Base-by-base conservation (phyloP, 2,329 filamentous ascomycete species). In the Arthrobotrys megalospora region DNA sequence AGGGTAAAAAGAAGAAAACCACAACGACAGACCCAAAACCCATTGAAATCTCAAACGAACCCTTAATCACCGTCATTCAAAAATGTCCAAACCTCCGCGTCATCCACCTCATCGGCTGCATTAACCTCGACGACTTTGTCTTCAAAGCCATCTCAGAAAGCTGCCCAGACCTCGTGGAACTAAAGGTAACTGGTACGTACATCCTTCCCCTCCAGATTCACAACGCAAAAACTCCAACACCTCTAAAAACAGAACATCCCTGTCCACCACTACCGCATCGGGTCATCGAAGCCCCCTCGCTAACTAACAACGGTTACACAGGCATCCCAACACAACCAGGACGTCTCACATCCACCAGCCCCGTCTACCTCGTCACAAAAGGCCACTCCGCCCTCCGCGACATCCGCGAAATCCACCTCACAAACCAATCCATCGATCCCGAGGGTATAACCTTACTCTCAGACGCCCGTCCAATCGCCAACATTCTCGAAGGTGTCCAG, bases 401-500 rank as follows among this genome's bases (percentile, higher is more conserved):
- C 2, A 68, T 78, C 19, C 50, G 38, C 14, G 66, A 71, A 34
- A 34, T 78, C 3, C 28, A 78, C 19, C 14, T 78, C 1, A 53
- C 34, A 1, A 78, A 78, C 36, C 73, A 78, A 48, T n/a, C 38
- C 5, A 45, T 78, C 12, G 41, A 50, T 16, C 32, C 41, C 2
- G 50, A 63, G 10, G 67, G 41, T 21, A 47, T 78, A 3, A 71
- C 73, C 3, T 28, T 67, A 5, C 43, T 71, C 11, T 78, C 73
- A 1, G 60, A 71, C 24, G n/a, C 41, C 12, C 38, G 73, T 5
- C 41, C 73, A 11, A 24, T 63, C n/a, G 64, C 70, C 14, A 71
- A 36, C 7, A 78, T 78, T 24, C 52, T 62, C 41, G 67, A 71
- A n/a, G 66, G 73, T 7, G 19, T 66, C 11, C 73, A 78, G 32